Evolutionary conservation across 371 early-diverging fungal genomes (phyloP).

Genomic region (Rhizopus delemar): DNA sequence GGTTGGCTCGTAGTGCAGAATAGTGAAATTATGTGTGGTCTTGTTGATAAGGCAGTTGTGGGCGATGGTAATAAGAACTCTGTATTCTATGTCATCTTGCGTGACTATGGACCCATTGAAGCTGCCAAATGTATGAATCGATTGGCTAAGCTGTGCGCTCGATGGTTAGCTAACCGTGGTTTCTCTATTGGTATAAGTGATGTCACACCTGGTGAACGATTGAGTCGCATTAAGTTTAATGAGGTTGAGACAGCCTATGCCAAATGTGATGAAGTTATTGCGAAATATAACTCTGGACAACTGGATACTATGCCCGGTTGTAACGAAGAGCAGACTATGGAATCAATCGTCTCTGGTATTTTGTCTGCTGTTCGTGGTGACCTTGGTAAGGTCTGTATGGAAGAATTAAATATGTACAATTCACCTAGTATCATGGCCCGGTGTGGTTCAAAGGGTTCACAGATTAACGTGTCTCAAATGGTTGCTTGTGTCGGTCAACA

Average conservation of each 20-base stretch:
- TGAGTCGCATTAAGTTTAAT: slow-evolving; percentile 78
- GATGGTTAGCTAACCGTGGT: slow-evolving; percentile 93
- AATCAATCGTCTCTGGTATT: slow-evolving; percentile 86
- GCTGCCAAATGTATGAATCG: slow-evolving; percentile 94
- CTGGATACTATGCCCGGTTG: slow-evolving; percentile 89
- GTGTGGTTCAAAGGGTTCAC: slow-evolving; percentile 76
- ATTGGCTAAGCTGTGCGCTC: slow-evolving; percentile 90
- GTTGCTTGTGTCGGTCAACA: slow-evolving; percentile 99
- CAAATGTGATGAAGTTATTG: slow-evolving; percentile 85
- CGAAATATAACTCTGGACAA: slow-evolving; percentile 66
- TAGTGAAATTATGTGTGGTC: slow-evolving; percentile 94
- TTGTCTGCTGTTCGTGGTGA: slow-evolving; percentile 95
- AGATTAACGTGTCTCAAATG: slow-evolving; percentile 99
- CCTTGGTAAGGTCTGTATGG: slow-evolving; percentile 94
- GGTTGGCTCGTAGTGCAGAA: slow-evolving; percentile 85
- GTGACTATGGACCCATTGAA: slow-evolving; percentile 87
- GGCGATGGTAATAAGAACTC: slow-evolving; percentile 97
- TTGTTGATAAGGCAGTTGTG: slow-evolving; percentile 93
- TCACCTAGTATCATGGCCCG: slow-evolving; percentile 98
- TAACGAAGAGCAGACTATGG: slow-evolving; percentile 87
- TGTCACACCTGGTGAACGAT: slow-evolving; percentile 86
- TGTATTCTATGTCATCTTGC: slow-evolving; percentile 90
- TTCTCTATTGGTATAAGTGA: slow-evolving; percentile 99
- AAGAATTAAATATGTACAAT: slow-evolving; percentile 92
- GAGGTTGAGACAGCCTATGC: slow-evolving; percentile 81